Base-by-base conservation (phyloP, 805 yeast genomes). In the Komagataella phaffii region DNA sequence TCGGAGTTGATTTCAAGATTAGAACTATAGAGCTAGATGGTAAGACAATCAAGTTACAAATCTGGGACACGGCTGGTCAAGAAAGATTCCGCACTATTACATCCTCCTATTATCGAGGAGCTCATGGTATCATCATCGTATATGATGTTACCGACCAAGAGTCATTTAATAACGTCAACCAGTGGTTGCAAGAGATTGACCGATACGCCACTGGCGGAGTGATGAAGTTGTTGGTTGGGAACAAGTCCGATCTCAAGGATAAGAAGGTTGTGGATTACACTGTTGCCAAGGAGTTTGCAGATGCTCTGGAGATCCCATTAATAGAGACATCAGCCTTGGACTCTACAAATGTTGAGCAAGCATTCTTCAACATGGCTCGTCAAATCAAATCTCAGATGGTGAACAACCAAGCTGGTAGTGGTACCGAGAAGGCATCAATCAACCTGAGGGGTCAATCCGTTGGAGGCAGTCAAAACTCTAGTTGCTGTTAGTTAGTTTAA, bases 61-160 rank as follows among this genome's bases (percentile, higher is more conserved):
- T 93, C 65, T 93, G 99, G 99, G 99, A 93, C 67, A 93, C 99
- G 52, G 99, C 98, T 10, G 99, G 99, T 48, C 99, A 93, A 74
- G 99, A 93, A 70, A 77, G 99, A 61, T 93, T 93, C 74, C 83
- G 98, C 72, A 93, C 99, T 50, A 91, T 91, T 71, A 93, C 98
- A 10, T 87, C 96, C 12, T 88, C 96, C 14, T 91, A 91, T 73
- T 91, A 91, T 75, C 85, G 99, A 68, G 99, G 99, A 53, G 96
- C 98, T 10, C 98, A 91, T 66, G 99, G 99, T 55, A 93, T 91
- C 68, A 93, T 91, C 62, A 91, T 91, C 61, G 99, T 91, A 51
- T 91, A 93, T 68, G 99, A 91, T 66, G 97, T 93, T 48, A 93
- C 99, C 50, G 98, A 93, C 69, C 96, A 88, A 71, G 96, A 88